These are phyloP conservation scores for Panicum virgatum DNA, from an alignment of 202 grass and related monocot genomes.

Conservation along the genomic window DNA sequence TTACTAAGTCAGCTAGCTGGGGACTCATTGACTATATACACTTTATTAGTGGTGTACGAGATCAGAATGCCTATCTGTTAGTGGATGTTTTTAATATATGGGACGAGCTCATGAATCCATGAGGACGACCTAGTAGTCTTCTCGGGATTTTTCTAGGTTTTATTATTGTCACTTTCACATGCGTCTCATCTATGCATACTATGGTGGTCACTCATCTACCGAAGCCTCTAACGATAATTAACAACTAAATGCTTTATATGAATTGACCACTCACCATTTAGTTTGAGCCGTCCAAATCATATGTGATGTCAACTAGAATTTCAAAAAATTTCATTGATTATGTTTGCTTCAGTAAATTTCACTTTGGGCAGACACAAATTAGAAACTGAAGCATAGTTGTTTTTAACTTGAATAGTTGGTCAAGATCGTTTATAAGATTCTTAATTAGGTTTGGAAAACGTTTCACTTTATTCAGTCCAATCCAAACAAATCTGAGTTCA, in stretches of 20 bases:
- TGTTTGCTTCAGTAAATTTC: background rate
- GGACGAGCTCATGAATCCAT: background rate
- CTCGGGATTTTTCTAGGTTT: background rate
- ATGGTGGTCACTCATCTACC: background rate
- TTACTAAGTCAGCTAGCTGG: background rate
- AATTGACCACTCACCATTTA: background rate
- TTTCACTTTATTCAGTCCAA: background rate
- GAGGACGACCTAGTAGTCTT: background rate
- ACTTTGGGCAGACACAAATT: background rate
- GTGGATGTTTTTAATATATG: background rate
- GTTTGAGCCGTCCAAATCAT: slow-evolving; percentile 7
- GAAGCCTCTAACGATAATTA: slow-evolving; percentile 22
- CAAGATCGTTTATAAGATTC: background rate
- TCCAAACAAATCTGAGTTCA: background rate
- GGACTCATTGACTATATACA: background rate
- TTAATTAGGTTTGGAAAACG: background rate
- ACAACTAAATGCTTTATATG: background rate
- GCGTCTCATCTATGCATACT: background rate
- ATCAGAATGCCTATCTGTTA: background rate
- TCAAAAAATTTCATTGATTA: background rate
- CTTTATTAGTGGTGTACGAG: background rate
- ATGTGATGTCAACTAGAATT: background rate
- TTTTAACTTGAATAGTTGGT: background rate
- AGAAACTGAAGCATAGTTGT: background rate
- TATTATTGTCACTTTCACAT: background rate